Base-by-base conservation (phyloP, 148 eudicot species). In the Chenopodium formosanum region DNA sequence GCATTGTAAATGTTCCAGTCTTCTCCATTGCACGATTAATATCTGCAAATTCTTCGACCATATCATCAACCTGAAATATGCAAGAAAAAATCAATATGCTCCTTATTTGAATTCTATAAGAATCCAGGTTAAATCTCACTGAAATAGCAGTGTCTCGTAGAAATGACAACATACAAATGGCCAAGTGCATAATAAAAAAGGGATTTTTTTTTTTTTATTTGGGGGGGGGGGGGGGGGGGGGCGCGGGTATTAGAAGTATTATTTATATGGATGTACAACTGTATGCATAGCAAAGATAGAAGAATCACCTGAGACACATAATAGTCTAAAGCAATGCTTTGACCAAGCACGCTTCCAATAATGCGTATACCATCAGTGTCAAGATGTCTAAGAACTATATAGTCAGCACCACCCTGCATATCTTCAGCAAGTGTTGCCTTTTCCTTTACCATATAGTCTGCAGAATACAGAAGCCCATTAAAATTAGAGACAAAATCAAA, bases 1-100 rank as follows among this genome's bases (percentile, higher is more conserved):
- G 79, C 97, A 95, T 91, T 44, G 93, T 93, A 86, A 95, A 95
- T 58, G 93, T 92, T 31, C 99, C 99, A 68, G 92, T 90, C 83
- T 89, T 89, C 92, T 93, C 97, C 99, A 94, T 95, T 63, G 73
- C 92, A 76, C 98, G 97, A 81, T 95, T 95, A 85, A 95, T 95
- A 76, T 82, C 88, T 37, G 97, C 89, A 86, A 95, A 95, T 82
- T 95, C 97, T 89, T 89, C 89, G 74, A 93, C 95, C 90, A 94
- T 94, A 60, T 89, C 90, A 86, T 95, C 99, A 84, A 95, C 92
- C 99, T 95, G 81, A n/a, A 80, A 82, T 56, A 85, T 16, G 60
- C 27, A 74, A 58, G 50, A 29, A 82, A 37, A 78, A 17, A 47
- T 22, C 64, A 53, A 12, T 44, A 10, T 29, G 20, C 31, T 22